These are phyloP conservation scores for Basidiobolus meristosporus DNA, from an alignment of 371 early-diverging fungal species.

Conservation along the genomic window DNA sequence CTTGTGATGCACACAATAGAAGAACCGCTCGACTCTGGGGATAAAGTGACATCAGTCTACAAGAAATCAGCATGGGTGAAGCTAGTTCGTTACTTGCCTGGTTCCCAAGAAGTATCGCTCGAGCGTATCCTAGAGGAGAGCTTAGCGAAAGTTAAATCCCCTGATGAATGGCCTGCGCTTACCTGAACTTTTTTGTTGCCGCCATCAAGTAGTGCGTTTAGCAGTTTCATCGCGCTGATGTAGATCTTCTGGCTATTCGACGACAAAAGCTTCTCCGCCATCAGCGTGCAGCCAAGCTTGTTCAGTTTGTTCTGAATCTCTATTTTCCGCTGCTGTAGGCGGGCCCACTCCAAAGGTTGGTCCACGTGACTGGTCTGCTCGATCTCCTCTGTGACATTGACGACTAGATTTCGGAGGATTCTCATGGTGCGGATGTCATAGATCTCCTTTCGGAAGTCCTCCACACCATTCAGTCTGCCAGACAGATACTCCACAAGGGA, in stretches of 20 bases:
- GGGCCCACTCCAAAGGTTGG: conserved; percentile 9
- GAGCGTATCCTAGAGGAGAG: conserved; percentile 9
- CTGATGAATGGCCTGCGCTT: too few species aligned
- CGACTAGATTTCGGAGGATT: conserved; percentile 8
- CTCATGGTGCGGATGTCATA: conserved; percentile 10
- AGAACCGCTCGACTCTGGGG: conserved; percentile 17
- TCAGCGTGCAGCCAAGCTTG: conserved; percentile 24
- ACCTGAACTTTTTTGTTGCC: conserved; percentile 22
- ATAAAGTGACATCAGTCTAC: too few species aligned
- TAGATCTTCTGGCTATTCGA: conserved; percentile 15
- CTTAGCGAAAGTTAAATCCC: too few species aligned
- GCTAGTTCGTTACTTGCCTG: conserved; percentile 8
- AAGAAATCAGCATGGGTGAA: too few species aligned
- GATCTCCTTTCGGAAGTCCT: not conserved
- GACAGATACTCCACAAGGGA: conserved; percentile 14
- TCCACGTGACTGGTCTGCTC: conserved; percentile 4
- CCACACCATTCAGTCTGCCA: conserved; percentile 1
- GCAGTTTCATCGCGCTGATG: conserved; percentile 14
- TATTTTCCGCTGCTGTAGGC: conserved; percentile 12
- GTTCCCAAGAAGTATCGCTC: conserved; percentile 22
- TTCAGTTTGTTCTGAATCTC: conserved; percentile 19
- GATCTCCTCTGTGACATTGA: conserved; percentile 3
- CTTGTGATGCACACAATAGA: conserved; percentile 25
- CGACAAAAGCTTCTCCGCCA: conserved; percentile 24
- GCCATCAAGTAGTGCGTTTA: conserved; percentile 28